Conservation (phyloP, 441 rosid species). For the Breynia disticha region DNA sequence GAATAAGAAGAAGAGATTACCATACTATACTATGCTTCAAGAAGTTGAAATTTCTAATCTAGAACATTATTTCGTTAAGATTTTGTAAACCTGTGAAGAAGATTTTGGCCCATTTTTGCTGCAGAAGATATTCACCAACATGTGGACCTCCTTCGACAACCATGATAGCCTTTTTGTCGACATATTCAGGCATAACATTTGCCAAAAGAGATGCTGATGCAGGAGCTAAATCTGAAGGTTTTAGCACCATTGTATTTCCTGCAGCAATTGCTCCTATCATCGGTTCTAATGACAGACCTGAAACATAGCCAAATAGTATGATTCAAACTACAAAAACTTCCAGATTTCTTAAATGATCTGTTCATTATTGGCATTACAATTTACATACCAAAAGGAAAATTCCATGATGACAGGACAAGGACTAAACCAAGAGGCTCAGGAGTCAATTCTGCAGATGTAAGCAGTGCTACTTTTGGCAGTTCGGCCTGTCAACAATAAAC, state of each 20-base stretch:
- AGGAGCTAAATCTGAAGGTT: conserved; percentile 63
- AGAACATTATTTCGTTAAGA: too few relatives aligned
- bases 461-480: conserved; percentile 48
- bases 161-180: conserved; percentile 38
- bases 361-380: too few relatives aligned
- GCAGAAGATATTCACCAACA: conserved; percentile 45
- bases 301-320: conserved; percentile 4
- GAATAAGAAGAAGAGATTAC: too few relatives aligned
- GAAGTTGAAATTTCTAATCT: too few relatives aligned
- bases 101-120: conserved; percentile 36
- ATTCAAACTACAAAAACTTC: too few relatives aligned
- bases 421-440: conserved; percentile 87
- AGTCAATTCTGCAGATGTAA: conserved; percentile 50
- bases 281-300: conserved; percentile 61
- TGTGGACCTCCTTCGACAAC: conserved; percentile 58
- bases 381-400: conserved; percentile 64
- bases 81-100: conserved; percentile 10
- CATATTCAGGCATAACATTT: conserved; percentile 31
- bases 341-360: too few relatives aligned
- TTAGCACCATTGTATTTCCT: conserved; percentile 53
- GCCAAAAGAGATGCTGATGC: conserved; percentile 45
- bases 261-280: conserved; percentile 66
- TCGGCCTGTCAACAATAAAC: too few relatives aligned
- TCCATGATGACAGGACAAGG: conserved; percentile 79
- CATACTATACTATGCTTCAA: too few relatives aligned